Evolutionary conservation across 2,329 filamentous ascomycete species (phyloP).

Genomic region (Colletotrichum phormii): DNA sequence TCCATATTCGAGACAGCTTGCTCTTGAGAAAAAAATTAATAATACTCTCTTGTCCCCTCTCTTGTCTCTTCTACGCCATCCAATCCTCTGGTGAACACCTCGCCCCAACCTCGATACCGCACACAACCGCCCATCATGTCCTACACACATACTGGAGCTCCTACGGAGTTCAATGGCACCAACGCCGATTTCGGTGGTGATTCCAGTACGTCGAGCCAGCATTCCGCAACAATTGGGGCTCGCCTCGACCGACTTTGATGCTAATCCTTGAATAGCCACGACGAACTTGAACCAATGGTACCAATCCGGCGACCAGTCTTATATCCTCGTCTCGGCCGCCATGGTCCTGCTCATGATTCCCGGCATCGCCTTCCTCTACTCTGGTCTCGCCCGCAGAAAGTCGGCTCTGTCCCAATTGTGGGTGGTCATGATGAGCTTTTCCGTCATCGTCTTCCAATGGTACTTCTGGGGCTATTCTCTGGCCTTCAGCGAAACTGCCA

Average conservation of each 20-base stretch:
- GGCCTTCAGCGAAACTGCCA: constrained; percentile 85
- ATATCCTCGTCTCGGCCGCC: constrained; percentile 88
- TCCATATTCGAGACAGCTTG: constrained; percentile 28
- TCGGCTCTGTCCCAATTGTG: constrained; percentile 97
- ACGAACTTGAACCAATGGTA: constrained; percentile 98
- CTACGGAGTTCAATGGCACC: constrained; percentile 72
- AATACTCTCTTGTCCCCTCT: constrained; percentile 16
- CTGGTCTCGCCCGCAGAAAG: constrained; percentile 95
- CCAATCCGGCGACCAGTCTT: constrained; percentile 90
- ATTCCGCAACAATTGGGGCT: background rate
- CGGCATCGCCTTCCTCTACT: constrained; percentile 97
- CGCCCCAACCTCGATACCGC: constrained; percentile 27
- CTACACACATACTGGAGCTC: constrained; percentile 69
- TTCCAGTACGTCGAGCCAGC: constrained; percentile 71
- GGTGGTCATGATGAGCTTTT: constrained; percentile 94
- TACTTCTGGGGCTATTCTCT: constrained; percentile 99
- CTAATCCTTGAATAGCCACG: constrained; percentile 63
- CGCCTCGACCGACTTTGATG: background rate
- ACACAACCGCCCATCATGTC: constrained; percentile 58
- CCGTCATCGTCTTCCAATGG: constrained; percentile 96
- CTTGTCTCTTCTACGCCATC: constrained; percentile 4
- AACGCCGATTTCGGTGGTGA: constrained; percentile 77
- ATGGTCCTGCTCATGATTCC: constrained; percentile 98
- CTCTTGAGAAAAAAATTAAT: constrained; percentile 17
- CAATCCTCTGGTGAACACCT: constrained; percentile 25